Conservation (phyloP, 108 stramenopile species). For the Cyclostephanos tholiformis region DNA sequence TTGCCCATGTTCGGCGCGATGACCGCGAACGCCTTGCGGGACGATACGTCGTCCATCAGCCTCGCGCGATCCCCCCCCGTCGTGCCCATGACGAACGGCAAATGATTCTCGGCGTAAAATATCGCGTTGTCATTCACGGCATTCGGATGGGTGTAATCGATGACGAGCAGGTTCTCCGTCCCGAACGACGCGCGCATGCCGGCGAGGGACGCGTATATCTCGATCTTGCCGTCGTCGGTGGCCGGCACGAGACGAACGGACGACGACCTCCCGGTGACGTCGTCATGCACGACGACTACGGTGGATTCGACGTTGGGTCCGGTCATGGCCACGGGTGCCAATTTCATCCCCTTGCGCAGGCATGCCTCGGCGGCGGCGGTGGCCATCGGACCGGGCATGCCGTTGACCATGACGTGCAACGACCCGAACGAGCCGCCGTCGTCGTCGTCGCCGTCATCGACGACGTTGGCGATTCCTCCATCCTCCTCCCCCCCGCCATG, state of each 20-base stretch:
- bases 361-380: slow-evolving; percentile 95
- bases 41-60: slow-evolving; percentile 74
- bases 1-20: slow-evolving; percentile 99
- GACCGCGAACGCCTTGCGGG: slow-evolving; percentile 82
- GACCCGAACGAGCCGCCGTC: slow-evolving; percentile 33
- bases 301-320: slow-evolving; percentile 79
- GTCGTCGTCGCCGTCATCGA: slow-evolving; percentile 8
- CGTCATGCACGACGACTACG: slow-evolving; percentile 74
- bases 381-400: slow-evolving; percentile 96
- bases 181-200: slow-evolving; percentile 64
- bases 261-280: slow-evolving; percentile 62
- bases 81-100: slow-evolving; percentile 97
- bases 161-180: slow-evolving; percentile 75
- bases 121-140: slow-evolving; percentile 94
- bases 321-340: slow-evolving; percentile 89
- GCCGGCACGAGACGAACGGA: slow-evolving; percentile 78
- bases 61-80: slow-evolving; percentile 92
- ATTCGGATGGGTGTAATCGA: slow-evolving; percentile 97
- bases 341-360: slow-evolving; percentile 80
- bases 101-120: slow-evolving; percentile 78
- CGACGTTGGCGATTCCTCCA: background rate
- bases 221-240: slow-evolving; percentile 54
- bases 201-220: slow-evolving; percentile 56
- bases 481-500: background rate
- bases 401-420: slow-evolving; percentile 85